These are phyloP conservation scores for Neocallimastix lanati DNA, from an alignment of 192 early-diverging fungal genomes.

Conservation along the genomic window DNA sequence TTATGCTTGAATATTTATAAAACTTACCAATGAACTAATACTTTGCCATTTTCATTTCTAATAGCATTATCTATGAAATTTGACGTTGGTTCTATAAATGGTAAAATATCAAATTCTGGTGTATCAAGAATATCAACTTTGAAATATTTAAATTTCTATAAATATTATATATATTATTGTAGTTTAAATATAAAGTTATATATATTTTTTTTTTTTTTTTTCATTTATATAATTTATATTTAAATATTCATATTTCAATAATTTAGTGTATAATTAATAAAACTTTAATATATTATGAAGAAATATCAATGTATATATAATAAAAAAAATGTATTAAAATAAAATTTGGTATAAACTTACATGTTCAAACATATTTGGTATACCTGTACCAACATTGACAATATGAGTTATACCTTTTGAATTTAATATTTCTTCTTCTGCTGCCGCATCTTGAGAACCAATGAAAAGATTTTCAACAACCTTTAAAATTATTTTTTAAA, in stretches of 20 bases:
- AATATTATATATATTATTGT: too few species aligned
- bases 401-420: neutral
- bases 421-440: neutral
- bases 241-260: too few species aligned
- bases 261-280: too few species aligned
- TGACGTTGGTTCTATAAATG: neutral
- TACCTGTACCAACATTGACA: neutral
- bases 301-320: too few species aligned
- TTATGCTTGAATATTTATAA: neutral
- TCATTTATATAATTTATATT: too few species aligned
- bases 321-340: too few species aligned
- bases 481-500: too few species aligned
- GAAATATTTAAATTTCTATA: neutral
- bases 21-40: neutral
- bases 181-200: too few species aligned
- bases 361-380: neutral
- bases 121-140: neutral
- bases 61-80: neutral
- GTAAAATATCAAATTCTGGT: neutral
- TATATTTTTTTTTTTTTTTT: too few species aligned
- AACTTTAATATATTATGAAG: too few species aligned
- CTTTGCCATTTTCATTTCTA: neutral
- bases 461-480: neutral
- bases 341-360: too few species aligned
- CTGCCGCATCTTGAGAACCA: neutral